Evolutionary conservation across 345 rosid species (phyloP).

Genomic region (Gossypium longicalyx): DNA sequence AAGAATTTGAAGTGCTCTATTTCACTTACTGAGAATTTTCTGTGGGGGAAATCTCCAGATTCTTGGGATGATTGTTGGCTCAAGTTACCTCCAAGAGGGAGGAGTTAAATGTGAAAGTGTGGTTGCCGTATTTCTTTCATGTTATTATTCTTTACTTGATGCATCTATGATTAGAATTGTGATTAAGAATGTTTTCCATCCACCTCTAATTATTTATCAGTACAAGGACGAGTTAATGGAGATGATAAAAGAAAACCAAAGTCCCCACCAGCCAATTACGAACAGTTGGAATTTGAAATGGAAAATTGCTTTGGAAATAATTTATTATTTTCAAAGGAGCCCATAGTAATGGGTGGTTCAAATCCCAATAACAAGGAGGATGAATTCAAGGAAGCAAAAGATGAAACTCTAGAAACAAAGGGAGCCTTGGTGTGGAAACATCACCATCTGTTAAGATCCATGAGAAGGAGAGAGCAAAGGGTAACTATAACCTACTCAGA

Average conservation of each 20-base stretch:
- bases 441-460: slow-evolving; percentile 42
- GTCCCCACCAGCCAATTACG: slow-evolving; percentile 19
- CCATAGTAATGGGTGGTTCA: slow-evolving; percentile 17
- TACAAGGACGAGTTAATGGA: slow-evolving; percentile 29
- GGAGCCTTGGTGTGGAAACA: slow-evolving; percentile 32
- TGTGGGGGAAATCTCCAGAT: background rate
- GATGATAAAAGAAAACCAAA: slow-evolving; percentile 23
- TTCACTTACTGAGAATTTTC: background rate
- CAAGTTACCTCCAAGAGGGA: background rate
- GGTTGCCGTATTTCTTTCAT: background rate
- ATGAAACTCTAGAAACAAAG: slow-evolving; percentile 3
- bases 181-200: slow-evolving; percentile 1
- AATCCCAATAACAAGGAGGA: slow-evolving; percentile 23
- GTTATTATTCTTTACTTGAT: background rate
- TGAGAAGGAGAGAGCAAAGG: slow-evolving; percentile 28
- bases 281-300: slow-evolving; percentile 20
- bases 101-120: background rate
- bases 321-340: slow-evolving; percentile 22
- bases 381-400: slow-evolving; percentile 25
- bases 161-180: background rate
- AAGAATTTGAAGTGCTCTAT: background rate
- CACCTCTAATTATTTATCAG: slow-evolving; percentile 30
- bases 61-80: background rate
- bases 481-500: slow-evolving; percentile 33
- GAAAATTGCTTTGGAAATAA: slow-evolving; percentile 8